Evolutionary conservation across 306 rosid genomes (phyloP).

Genomic region (Herpetospermum pedunculosum): DNA sequence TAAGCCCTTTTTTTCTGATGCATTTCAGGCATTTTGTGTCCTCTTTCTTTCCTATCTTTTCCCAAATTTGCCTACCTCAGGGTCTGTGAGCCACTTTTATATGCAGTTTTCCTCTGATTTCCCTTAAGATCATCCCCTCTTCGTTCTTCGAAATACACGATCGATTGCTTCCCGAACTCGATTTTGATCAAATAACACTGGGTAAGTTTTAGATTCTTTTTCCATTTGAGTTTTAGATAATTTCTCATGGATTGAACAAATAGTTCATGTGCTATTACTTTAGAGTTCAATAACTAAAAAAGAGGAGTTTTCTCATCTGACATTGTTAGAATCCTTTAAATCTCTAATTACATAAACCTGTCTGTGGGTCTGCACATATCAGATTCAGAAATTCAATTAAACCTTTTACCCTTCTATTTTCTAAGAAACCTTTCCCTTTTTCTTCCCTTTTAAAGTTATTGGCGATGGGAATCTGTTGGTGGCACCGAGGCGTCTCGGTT

Average conservation of each 20-base stretch:
- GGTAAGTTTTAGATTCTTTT: conserved; percentile 4
- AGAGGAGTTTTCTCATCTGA: not conserved
- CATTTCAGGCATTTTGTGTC: not conserved
- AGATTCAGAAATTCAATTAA: not conserved
- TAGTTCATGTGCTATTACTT: not conserved
- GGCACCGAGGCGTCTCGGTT: not conserved
- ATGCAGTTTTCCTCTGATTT: not conserved
- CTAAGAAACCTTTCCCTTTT: not conserved
- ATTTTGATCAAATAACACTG: not conserved
- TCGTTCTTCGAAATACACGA: not conserved
- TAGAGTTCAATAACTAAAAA: not conserved
- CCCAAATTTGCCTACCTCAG: not conserved
- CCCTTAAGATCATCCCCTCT: not conserved
- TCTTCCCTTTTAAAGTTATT: not conserved
- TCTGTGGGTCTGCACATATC: not conserved
- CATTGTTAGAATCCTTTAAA: not conserved
- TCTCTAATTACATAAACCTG: not conserved
- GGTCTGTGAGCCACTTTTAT: not conserved
- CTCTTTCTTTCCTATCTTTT: not conserved
- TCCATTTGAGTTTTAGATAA: not conserved
- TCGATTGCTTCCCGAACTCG: not conserved
- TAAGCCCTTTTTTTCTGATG: not conserved
- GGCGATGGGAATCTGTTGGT: not conserved
- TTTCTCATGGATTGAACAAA: not conserved
- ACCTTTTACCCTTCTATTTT: not conserved